Percentiles rank a stretch among this genome's conserved stretches.
phyloP scores from a whole-genome alignment of 169 alveolate genomes.

The Cryptosporidium andersoni region DNA sequence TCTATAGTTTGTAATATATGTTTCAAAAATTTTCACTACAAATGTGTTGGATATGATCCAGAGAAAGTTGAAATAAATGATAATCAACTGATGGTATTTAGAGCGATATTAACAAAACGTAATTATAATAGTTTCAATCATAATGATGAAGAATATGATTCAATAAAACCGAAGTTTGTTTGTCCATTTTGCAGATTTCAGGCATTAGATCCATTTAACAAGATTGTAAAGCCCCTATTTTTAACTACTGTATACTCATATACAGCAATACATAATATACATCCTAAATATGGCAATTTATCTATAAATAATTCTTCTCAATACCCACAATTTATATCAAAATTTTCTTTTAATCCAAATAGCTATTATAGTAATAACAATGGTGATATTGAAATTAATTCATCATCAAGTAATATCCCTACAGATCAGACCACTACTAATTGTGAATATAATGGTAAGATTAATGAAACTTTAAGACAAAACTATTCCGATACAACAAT shows the following conservation, averaged over 20 bases:
- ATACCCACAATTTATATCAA: slow-evolving; percentile 57
- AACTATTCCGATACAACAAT: no score
- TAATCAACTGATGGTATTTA: slow-evolving; percentile 63
- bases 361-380: background rate
- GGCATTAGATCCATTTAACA: slow-evolving; percentile 51
- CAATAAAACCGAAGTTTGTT: slow-evolving; percentile 15
- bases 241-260: slow-evolving; percentile 59
- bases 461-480: no score
- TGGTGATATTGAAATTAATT: background rate
- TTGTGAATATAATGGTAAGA: no score
- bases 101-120: slow-evolving; percentile 13
- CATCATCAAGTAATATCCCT: background rate
- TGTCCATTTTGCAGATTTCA: slow-evolving; percentile 67
- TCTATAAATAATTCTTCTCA: slow-evolving; percentile 45
- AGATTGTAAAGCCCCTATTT: slow-evolving; percentile 40
- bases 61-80: slow-evolving; percentile 43
- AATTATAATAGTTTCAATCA: background rate
- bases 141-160: background rate
- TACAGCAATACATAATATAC: slow-evolving; percentile 68
- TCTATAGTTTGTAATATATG: slow-evolving; percentile 26
- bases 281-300: slow-evolving; percentile 60
- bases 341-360: slow-evolving; percentile 31
- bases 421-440: no score
- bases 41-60: slow-evolving; percentile 53
- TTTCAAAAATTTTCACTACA: slow-evolving; percentile 15